Evolutionary conservation across 208 protist genomes (phyloP).

Genomic region (Trypanosoma conorhini): DNA sequence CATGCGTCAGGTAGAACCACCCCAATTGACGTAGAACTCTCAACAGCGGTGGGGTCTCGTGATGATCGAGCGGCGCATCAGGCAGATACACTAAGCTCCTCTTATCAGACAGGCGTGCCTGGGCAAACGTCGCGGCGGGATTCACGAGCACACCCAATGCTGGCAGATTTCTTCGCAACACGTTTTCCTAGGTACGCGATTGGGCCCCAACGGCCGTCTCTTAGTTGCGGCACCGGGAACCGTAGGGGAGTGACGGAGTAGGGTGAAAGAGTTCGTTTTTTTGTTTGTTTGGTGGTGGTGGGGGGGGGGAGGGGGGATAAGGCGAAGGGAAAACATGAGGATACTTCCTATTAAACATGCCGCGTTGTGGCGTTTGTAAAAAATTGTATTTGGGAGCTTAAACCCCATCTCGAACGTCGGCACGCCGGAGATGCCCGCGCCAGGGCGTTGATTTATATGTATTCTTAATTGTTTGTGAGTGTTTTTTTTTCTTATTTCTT

Average conservation of each 20-base stretch:
- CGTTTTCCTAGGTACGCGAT: neutral
- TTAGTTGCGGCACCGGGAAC: neutral
- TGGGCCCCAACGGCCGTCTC: neutral
- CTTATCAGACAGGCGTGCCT: neutral
- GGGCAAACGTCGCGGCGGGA: neutral
- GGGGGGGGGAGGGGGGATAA: neutral
- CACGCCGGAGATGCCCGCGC: neutral
- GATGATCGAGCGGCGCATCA: neutral
- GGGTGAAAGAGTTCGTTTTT: neutral
- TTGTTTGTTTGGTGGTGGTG: neutral
- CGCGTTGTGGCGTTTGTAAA: neutral
- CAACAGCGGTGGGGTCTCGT: neutral
- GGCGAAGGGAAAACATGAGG: neutral
- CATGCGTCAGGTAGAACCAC: neutral
- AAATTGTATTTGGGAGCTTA: neutral
- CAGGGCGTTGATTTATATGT: neutral
- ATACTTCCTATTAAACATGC: neutral
- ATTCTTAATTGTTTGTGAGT: neutral
- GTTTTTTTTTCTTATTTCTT: slow-evolving; percentile 7
- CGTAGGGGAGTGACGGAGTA: neutral
- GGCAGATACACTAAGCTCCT: neutral
- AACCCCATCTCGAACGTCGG: neutral
- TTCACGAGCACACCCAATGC: slow-evolving; percentile 3
- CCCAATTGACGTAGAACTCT: neutral
- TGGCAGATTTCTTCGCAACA: slow-evolving; percentile 17